phyloP scores from a whole-genome alignment of 148 eudicot genomes.

The Beta vulgaris region DNA sequence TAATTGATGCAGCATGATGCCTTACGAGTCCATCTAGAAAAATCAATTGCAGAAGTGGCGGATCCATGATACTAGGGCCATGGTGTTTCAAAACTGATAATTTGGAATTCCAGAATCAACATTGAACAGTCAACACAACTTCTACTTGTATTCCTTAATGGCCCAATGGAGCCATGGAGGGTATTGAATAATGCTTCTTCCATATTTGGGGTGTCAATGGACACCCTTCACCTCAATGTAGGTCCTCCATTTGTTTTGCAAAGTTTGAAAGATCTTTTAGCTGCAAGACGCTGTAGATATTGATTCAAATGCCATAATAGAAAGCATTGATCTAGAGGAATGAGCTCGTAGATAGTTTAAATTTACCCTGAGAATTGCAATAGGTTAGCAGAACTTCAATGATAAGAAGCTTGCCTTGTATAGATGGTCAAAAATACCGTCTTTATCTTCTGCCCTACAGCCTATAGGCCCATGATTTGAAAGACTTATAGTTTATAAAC shows the following conservation, averaged over 20 bases:
- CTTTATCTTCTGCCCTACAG: constrained; percentile 21
- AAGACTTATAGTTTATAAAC: constrained; percentile 17
- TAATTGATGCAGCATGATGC: constrained; percentile 46
- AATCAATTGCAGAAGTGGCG: too few relatives aligned
- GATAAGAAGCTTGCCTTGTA: background rate
- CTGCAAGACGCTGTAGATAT: constrained; percentile 44
- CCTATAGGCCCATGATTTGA: constrained; percentile 16
- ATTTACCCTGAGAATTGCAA: background rate
- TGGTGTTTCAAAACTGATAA: too few relatives aligned
- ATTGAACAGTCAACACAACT: too few relatives aligned
- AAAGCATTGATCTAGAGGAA: background rate
- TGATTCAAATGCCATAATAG: background rate
- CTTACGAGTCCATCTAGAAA: constrained; percentile 73
- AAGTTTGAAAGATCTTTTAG: constrained; percentile 38
- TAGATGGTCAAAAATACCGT: constrained; percentile 7
- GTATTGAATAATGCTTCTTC: too few relatives aligned
- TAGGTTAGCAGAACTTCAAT: background rate
- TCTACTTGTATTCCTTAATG: too few relatives aligned
- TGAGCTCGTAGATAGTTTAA: background rate
- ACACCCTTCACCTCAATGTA: too few relatives aligned
- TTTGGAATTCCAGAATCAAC: too few relatives aligned
- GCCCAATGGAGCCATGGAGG: too few relatives aligned
- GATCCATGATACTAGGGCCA: too few relatives aligned
- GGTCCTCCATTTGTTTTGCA: too few relatives aligned
- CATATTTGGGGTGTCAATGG: too few relatives aligned